Evolutionary conservation across 129 eudicot species (phyloP).

Genomic region (Artemisia annua): DNA sequence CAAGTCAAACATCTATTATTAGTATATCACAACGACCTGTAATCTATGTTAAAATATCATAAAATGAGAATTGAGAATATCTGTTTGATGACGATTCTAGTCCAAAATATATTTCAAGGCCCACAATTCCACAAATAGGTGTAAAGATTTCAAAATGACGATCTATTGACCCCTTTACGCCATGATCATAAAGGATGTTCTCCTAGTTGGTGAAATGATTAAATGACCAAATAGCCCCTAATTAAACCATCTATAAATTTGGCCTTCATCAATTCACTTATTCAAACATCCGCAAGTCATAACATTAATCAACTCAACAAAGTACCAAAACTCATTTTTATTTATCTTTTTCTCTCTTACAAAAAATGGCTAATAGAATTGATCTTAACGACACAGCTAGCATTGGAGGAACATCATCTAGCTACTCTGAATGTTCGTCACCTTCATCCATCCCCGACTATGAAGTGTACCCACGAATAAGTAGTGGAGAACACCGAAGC

Average conservation of each 20-base stretch:
- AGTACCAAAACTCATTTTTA: neutral
- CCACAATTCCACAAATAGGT: neutral
- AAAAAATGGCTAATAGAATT: neutral
- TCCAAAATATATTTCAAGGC: neutral
- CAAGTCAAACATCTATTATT: too few relatives aligned
- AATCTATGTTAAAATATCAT: too few relatives aligned
- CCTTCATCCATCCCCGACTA: constrained; percentile 40
- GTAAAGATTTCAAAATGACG: neutral
- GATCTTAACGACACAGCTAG: neutral
- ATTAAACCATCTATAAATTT: constrained; percentile 13
- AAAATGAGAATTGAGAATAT: neutral
- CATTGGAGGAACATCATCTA: constrained; percentile 16
- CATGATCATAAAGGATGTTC: too few relatives aligned
- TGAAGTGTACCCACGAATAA: constrained; percentile 46
- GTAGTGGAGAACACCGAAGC: neutral
- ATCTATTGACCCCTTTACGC: neutral
- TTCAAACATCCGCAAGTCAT: neutral
- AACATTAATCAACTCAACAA: neutral
- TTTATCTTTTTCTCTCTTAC: too few relatives aligned
- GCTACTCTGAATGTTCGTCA: constrained; percentile 23
- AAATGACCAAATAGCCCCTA: constrained; percentile 4
- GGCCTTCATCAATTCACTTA: neutral
- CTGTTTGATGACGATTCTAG: neutral
- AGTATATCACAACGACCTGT: too few relatives aligned
- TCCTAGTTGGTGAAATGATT: too few relatives aligned